Percentiles rank a stretch among this genome's conserved stretches.
Conservation (phyloP, 495 filamentous ascomycete genomes). For the Talaromyces nanjingensis region DNA sequence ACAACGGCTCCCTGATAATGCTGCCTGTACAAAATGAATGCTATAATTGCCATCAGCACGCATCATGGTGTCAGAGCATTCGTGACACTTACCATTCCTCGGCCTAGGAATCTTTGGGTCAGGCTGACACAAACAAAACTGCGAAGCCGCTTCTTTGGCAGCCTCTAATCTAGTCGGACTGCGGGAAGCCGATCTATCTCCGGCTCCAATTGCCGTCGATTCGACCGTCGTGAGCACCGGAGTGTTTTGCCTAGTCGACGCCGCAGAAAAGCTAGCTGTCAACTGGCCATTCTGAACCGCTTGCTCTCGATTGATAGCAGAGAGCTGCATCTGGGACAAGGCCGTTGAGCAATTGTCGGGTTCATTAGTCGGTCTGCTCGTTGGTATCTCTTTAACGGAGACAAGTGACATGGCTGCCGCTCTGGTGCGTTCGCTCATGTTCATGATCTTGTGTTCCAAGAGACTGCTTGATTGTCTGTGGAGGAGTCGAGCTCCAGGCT, state of each 20-base stretch:
- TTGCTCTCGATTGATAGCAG: constrained; percentile 22
- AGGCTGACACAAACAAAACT: constrained; percentile 86
- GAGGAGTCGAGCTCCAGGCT: constrained; percentile 25
- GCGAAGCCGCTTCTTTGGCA: constrained; percentile 33
- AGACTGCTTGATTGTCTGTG: constrained; percentile 33
- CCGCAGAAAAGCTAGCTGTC: neutral
- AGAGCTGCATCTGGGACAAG: constrained; percentile 26
- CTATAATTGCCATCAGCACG: constrained; percentile 34
- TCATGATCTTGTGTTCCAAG: constrained; percentile 47
- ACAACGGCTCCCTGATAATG: constrained; percentile 81
- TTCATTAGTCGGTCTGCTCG: neutral
- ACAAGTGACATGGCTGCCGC: constrained; percentile 1
- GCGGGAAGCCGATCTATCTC: constrained; percentile 25
- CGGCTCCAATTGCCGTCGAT: neutral
- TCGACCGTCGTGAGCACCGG: neutral
- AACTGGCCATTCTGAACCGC: constrained; percentile 7
- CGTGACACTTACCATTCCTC: constrained; percentile 73
- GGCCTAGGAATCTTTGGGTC: constrained; percentile 91
- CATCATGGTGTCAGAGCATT: neutral
- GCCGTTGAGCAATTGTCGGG: constrained; percentile 20
- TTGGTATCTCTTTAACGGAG: neutral
- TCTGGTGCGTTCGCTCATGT: constrained; percentile 33
- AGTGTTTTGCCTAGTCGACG: constrained; percentile 1
- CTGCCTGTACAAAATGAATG: constrained; percentile 96
- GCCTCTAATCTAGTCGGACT: constrained; percentile 27